Conservation (phyloP, 441 rosid genomes). For the Eugenia klotzschiana region DNA sequence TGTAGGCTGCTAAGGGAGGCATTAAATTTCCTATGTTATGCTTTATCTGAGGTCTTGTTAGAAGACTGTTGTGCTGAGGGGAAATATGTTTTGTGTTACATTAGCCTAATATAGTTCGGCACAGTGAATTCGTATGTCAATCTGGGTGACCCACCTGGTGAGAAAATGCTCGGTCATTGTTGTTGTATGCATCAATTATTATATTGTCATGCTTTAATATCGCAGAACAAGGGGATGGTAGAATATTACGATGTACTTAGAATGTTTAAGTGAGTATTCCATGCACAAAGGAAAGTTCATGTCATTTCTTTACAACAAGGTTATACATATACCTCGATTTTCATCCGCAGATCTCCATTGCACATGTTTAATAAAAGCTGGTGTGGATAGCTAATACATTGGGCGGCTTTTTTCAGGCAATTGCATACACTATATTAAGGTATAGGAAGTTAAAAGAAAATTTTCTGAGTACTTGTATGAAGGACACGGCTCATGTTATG, state of each 20-base stretch:
- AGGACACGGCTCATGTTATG: constrained; percentile 1
- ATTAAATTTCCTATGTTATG: neutral
- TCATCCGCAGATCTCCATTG: neutral
- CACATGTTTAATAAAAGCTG: neutral
- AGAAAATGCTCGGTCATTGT: neutral
- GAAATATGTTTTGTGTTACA: neutral
- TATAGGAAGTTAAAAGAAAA: constrained; percentile 55
- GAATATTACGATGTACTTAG: neutral
- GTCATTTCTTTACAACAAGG: neutral
- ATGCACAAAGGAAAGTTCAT: neutral
- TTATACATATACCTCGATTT: neutral
- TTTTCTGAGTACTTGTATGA: constrained; percentile 12
- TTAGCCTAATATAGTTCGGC: neutral
- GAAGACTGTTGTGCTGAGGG: neutral
- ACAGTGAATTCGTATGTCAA: neutral
- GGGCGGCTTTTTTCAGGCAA: constrained; percentile 35
- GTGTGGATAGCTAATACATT: neutral
- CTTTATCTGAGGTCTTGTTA: neutral
- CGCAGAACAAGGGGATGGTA: neutral
- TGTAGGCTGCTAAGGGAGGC: neutral
- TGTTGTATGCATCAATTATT: neutral
- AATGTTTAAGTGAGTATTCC: neutral
- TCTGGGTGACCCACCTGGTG: neutral
- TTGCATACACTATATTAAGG: constrained; percentile 55
- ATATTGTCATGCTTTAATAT: neutral